A percentile compares a stretch with the other conserved stretches of the same genome.
phyloP scores from a whole-genome alignment of 345 rosid species.

The Syzygium oleosum region DNA sequence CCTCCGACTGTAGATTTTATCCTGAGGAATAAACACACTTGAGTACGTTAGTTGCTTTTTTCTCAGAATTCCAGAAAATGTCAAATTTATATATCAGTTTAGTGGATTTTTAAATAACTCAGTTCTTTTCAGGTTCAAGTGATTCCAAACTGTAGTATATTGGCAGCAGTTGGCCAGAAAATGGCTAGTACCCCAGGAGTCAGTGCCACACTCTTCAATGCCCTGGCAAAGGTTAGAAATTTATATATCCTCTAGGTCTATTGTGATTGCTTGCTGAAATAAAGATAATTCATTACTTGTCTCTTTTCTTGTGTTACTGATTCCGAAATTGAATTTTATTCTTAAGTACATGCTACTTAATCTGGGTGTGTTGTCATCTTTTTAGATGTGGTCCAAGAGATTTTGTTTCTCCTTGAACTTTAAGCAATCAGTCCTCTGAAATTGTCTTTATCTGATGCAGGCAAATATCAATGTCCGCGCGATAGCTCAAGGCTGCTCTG shows the following conservation, averaged over 20 bases:
- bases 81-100: neutral
- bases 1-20: neutral
- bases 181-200: conserved; percentile 99
- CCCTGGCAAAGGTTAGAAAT: conserved; percentile 72
- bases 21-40: neutral
- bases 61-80: neutral
- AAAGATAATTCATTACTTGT: neutral
- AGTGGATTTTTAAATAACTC: neutral
- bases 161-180: conserved; percentile 97
- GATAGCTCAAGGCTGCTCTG: conserved; percentile 99
- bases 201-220: conserved; percentile 94
- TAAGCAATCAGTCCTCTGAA: neutral
- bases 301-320: neutral
- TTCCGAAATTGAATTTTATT: neutral
- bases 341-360: neutral
- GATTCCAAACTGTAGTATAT: conserved; percentile 85
- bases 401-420: neutral
- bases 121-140: conserved; percentile 56
- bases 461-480: conserved; percentile 95
- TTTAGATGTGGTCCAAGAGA: neutral
- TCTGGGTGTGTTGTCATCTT: neutral
- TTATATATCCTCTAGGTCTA: neutral
- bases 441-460: conserved; percentile 27
- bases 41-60: neutral
- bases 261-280: neutral